A percentile compares a stretch with the other conserved stretches of the same genome.
phyloP scores from a whole-genome alignment of 129 eudicot species.

The Apium graveolens region DNA sequence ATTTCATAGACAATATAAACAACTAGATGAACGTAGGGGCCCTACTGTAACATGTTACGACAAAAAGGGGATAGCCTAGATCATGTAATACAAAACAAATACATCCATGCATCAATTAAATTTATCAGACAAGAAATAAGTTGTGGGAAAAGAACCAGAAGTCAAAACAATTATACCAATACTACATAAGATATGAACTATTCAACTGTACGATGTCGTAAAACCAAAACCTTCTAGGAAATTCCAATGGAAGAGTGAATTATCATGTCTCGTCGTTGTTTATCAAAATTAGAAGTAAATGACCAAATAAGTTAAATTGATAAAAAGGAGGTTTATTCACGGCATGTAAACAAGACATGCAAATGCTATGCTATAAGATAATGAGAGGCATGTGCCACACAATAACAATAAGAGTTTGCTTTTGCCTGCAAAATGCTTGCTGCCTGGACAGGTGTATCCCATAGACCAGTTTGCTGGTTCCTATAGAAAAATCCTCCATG shows the following conservation, averaged over 20 bases:
- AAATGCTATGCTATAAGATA: not conserved
- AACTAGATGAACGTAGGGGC: not conserved
- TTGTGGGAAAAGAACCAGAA: not conserved
- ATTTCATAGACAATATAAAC: not conserved
- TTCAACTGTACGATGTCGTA: not conserved
- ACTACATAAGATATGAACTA: not conserved
- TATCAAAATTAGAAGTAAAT: not conserved
- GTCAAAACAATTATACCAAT: not conserved
- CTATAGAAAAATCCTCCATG: constrained; percentile 86
- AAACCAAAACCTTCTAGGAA: not conserved
- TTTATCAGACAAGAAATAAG: not conserved
- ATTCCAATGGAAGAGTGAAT: not conserved
- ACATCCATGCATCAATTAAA: not conserved
- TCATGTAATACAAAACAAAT: not conserved
- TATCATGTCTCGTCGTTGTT: not conserved
- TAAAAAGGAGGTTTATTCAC: not conserved
- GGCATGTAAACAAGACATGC: not conserved
- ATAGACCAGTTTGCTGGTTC: constrained; percentile 65
- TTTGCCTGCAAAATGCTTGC: constrained; percentile 70
- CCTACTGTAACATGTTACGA: not conserved
- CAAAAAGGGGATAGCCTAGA: not conserved
- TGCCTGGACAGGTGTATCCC: constrained; percentile 95
- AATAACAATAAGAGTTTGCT: not conserved
- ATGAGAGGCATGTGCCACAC: not conserved
- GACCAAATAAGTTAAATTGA: not conserved